Conservation (phyloP, 768 basidiomycete species). For the Serendipita indica region DNA sequence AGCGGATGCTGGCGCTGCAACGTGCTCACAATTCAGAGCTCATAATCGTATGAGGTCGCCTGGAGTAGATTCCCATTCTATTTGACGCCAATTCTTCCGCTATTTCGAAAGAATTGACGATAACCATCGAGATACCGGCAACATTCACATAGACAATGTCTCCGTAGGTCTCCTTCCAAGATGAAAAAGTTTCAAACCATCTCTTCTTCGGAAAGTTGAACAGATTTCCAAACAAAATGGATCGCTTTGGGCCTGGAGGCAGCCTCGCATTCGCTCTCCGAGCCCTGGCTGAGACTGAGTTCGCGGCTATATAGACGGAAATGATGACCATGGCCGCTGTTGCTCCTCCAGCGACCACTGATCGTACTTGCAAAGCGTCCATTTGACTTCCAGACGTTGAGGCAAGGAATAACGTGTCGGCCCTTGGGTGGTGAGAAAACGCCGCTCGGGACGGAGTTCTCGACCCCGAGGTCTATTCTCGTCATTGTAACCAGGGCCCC, state of each 20-base stretch:
- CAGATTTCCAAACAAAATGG: not conserved
- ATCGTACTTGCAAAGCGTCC: no score
- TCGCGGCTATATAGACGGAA: not conserved
- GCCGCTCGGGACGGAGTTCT: no score
- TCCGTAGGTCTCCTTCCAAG: not conserved
- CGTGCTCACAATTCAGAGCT: not conserved
- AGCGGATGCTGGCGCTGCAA: not conserved
- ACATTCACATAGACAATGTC: not conserved
- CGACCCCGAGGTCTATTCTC: no score
- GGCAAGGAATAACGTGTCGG: no score
- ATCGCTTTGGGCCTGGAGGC: not conserved
- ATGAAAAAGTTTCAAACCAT: not conserved
- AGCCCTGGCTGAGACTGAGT: no score
- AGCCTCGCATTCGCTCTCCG: no score
- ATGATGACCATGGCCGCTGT: no score
- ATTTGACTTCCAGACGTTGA: no score
- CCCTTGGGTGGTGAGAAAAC: no score
- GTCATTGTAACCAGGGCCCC: no score
- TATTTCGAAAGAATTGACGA: not conserved
- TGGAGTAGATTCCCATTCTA: conserved; percentile 3
- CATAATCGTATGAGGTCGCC: not conserved
- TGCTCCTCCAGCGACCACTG: no score
- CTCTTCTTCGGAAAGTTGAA: not conserved
- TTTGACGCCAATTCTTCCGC: not conserved
- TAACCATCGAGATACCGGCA: not conserved